Evolutionary conservation across 306 rosid species (phyloP), one percentile per base, ranked within the genome.

Genomic region (Hippophae gyantsensis): DNA sequence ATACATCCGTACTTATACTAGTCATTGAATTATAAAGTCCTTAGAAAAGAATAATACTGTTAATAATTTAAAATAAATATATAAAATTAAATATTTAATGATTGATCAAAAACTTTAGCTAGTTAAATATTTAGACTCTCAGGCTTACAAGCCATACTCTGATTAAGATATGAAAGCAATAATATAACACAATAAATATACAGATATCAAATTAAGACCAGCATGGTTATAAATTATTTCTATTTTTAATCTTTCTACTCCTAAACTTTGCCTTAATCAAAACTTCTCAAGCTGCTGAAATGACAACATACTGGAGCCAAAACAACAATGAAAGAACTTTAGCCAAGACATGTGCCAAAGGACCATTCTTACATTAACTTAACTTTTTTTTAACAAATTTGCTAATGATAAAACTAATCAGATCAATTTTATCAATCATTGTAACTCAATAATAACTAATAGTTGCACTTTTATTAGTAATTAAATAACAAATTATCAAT

Each of bases 271-370:
- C 58, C 49, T 54, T 60, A 0, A 32, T 74, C 38, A 9, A 58
- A 62, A 32, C 64, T 73, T 71, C 85, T 23, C 12, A 62, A 1
- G 74, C 68, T 0, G 82, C 83, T 2, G 84, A 79, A 59, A 74
- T 85, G 32, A 84, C 89, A n/a, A 61, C 83, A 56, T 89, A 89
- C 45, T 85, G 94, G 89, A 94, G 94, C 58, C 89, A 89, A 76
- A 77, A 70, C 27, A 81, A 80, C 7, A 61, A 70, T 48, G 94
- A 85, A 67, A 88, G 94, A 0, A 84, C 85, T n/a, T 64, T 89
- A 6, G 56, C 78, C 0, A 74, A 82, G 43, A 77, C 97, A 10
- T 89, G 97, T 6, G 81, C 82, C 62, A 81, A 92, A 0, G 74
- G 83, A 3, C 58, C 86, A 83, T 74, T 43, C 69, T 3, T 60